Evolutionary conservation across 176 grass and related monocot species (phyloP).

Genomic region (Musa beccarii): DNA sequence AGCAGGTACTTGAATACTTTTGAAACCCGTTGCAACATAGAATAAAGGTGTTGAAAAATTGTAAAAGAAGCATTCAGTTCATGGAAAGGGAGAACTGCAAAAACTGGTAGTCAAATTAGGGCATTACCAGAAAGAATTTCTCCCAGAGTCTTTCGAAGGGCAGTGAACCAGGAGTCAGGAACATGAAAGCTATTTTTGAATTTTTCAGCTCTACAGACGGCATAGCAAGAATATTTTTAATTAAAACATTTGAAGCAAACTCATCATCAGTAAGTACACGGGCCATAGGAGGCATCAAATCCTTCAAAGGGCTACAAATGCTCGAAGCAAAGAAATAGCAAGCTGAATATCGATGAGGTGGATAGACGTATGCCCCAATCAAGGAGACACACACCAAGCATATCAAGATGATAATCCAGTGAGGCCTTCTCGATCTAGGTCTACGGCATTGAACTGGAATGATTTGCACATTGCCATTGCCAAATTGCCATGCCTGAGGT

Average conservation of each 20-base stretch:
- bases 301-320: slow-evolving; percentile 54
- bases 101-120: neutral
- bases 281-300: slow-evolving; percentile 52
- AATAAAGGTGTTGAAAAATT: neutral
- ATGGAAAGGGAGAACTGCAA: no score
- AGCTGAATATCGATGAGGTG: slow-evolving; percentile 49
- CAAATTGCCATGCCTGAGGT: slow-evolving; percentile 25
- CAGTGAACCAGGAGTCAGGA: slow-evolving; percentile 76
- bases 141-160: slow-evolving; percentile 95
- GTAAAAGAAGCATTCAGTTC: neutral
- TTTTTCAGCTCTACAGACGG: slow-evolving; percentile 41
- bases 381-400: slow-evolving; percentile 56
- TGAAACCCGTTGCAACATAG: no score
- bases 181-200: slow-evolving; percentile 92
- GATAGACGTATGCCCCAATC: slow-evolving; percentile 75
- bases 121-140: slow-evolving; percentile 78
- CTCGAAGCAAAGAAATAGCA: slow-evolving; percentile 82
- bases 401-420: slow-evolving; percentile 85
- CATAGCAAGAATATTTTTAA: slow-evolving; percentile 69
- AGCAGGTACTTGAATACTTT: no score
- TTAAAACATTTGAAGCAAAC: slow-evolving; percentile 53
- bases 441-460: slow-evolving; percentile 48
- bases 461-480: slow-evolving; percentile 47
- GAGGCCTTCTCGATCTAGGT: slow-evolving; percentile 50
- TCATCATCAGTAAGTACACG: slow-evolving; percentile 68